These are phyloP conservation scores for Parmales sp. DNA, from an alignment of 108 stramenopile species.

Conservation along the genomic window DNA sequence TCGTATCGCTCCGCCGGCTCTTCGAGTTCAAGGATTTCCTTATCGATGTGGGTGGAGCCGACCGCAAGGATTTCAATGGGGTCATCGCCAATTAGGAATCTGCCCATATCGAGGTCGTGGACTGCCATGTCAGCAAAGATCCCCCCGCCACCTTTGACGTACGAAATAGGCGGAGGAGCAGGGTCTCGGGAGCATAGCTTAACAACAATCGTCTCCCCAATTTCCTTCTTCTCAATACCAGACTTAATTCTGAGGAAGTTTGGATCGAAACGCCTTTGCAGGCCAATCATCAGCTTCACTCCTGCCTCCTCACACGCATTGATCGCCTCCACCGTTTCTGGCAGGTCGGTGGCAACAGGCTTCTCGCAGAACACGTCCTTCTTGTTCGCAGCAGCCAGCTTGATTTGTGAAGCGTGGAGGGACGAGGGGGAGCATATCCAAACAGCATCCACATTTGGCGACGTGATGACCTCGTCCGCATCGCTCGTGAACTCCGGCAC, in stretches of 20 bases:
- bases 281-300: conserved; percentile 87
- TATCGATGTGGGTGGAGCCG: conserved; percentile 88
- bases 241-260: conserved; percentile 79
- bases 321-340: conserved; percentile 90
- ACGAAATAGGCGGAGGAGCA: conserved; percentile 80
- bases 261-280: conserved; percentile 87
- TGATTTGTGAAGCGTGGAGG: conserved; percentile 87
- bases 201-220: conserved; percentile 74
- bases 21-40: conserved; percentile 59
- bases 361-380: conserved; percentile 95
- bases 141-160: conserved; percentile 90
- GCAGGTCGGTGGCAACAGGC: conserved; percentile 83
- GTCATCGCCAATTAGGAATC: conserved; percentile 80
- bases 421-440: conserved; percentile 92
- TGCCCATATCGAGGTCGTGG: conserved; percentile 92
- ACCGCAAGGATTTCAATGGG: conserved; percentile 80
- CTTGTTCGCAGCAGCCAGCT: conserved; percentile 74
- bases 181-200: conserved; percentile 90
- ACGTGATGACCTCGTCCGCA: conserved; percentile 83
- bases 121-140: conserved; percentile 96
- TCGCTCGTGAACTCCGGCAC: conserved; percentile 71
- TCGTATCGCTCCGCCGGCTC: conserved; percentile 80
- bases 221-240: conserved; percentile 70
- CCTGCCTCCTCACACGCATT: conserved; percentile 80
- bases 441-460: conserved; percentile 88